Evolutionary conservation across 2,329 filamentous ascomycete genomes (phyloP).

Genomic region (Fusarium praegraminearum): DNA sequence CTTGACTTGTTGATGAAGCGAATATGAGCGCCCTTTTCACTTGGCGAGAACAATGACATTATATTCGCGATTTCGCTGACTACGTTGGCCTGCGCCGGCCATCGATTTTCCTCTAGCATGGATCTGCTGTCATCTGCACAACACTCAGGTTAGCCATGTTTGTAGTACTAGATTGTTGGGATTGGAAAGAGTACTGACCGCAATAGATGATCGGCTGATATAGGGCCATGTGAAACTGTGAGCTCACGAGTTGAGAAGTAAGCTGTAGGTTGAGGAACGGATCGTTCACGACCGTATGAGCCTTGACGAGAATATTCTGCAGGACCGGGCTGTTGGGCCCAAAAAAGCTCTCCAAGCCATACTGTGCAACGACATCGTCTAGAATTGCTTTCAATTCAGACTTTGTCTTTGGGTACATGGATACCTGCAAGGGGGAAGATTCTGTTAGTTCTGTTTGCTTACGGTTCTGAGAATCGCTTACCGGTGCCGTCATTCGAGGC

Average conservation of each 20-base stretch:
- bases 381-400: background rate
- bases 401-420: background rate
- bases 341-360: constrained; percentile 1
- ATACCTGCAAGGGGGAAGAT: background rate
- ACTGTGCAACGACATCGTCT: background rate
- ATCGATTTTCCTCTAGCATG: background rate
- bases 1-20: background rate
- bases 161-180: background rate
- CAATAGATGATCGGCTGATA: constrained; percentile 6
- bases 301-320: background rate
- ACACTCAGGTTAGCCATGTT: background rate
- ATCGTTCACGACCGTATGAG: background rate
- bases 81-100: background rate
- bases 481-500: background rate
- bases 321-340: background rate
- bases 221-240: background rate
- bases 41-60: background rate
- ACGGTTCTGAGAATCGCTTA: background rate
- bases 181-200: background rate
- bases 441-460: background rate
- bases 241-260: background rate
- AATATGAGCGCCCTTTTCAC: background rate
- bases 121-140: constrained; percentile 1
- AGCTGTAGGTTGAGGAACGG: background rate
- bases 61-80: background rate